Base-by-base conservation (phyloP, 768 basidiomycete genomes). In the Tubosaeta brunneosetosa region DNA sequence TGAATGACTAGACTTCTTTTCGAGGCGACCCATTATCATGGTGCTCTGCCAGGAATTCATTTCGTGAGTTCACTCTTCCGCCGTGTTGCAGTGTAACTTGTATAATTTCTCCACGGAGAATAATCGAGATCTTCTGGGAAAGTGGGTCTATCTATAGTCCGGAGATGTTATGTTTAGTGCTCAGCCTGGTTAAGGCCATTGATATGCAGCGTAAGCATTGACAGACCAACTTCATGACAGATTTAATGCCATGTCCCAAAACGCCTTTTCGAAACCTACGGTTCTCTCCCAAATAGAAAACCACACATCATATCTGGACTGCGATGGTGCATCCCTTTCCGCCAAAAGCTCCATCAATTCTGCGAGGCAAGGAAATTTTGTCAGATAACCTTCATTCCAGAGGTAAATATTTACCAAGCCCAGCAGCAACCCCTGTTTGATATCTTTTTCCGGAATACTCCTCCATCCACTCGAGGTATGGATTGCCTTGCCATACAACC, bases 1-100 rank as follows among this genome's bases (percentile, higher is more conserved):
- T 91, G 51, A 90, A 91, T 64, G 56, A 51, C 25, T 61, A 50
- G 51, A 42, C 22, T 22, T 22, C 22, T 22, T 22, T 22, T 22
- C 22, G 22, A 22, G 17, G 42, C 25, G 13, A 8, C 26, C 34
- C 17, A 25, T 4, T 3, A 31, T 26, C 10, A 17, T 9, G 17
- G 25, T 14, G 6, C 12, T 43, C 29, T 29, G 26, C 26, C n/a
- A 4, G 27, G 1, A 44, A 3, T 44, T 25, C 16, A 16, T 44
- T 27, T 31, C 9, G 43, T 31, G 27, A 44, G 27, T 44, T 29
- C 43, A 26, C 6, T 16, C 27, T 11, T 44, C 37, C 37, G 10
- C 26, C 9, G 27, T 44, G 27, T 44, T 27, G 13, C 14, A 8
- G 27, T 29, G 27, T 44, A 16, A 17, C 43, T 27, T 17, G 27